phyloP scores from a whole-genome alignment of 2,329 filamentous ascomycete genomes.

The Balansia obtecta region DNA sequence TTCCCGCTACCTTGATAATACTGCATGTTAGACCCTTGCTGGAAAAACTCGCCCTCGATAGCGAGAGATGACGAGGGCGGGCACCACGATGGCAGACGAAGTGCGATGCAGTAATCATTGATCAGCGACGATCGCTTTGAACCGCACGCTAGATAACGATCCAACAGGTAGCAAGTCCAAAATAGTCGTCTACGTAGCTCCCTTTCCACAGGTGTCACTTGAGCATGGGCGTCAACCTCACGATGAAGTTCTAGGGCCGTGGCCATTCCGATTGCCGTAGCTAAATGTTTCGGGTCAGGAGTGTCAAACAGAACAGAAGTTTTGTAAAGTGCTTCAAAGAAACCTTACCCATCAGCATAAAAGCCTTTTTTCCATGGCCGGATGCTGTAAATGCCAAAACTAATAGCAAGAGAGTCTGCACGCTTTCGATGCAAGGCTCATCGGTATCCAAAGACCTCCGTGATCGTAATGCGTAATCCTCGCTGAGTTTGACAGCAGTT shows the following conservation, averaged over 20 bases:
- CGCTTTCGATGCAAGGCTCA: slow-evolving; percentile 64
- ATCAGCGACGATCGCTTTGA: slow-evolving; percentile 74
- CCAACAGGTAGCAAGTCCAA: slow-evolving; percentile 80
- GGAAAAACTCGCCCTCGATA: slow-evolving; percentile 70
- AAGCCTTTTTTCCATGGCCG: slow-evolving; percentile 72
- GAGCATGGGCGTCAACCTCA: slow-evolving; percentile 52
- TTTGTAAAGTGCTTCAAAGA: neutral
- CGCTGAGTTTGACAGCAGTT: slow-evolving; percentile 53
- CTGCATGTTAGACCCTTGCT: slow-evolving; percentile 65
- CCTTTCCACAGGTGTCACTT: slow-evolving; percentile 53
- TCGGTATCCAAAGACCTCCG: slow-evolving; percentile 63
- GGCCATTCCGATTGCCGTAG: slow-evolving; percentile 55
- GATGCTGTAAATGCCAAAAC: slow-evolving; percentile 64
- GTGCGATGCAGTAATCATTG: slow-evolving; percentile 60
- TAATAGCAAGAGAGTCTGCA: slow-evolving; percentile 66
- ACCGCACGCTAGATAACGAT: slow-evolving; percentile 70
- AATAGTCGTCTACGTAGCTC: slow-evolving; percentile 72
- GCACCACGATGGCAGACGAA: slow-evolving; percentile 66
- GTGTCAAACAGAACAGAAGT: too few species aligned
- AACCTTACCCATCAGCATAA: slow-evolving; percentile 64
- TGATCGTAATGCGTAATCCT: slow-evolving; percentile 61
- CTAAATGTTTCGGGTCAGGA: neutral
- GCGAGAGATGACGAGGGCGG: slow-evolving; percentile 47
- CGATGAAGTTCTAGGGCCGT: slow-evolving; percentile 71
- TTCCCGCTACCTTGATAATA: slow-evolving; percentile 57